Conservation (phyloP, 805 yeast species). For the Starmera pachycereana region DNA sequence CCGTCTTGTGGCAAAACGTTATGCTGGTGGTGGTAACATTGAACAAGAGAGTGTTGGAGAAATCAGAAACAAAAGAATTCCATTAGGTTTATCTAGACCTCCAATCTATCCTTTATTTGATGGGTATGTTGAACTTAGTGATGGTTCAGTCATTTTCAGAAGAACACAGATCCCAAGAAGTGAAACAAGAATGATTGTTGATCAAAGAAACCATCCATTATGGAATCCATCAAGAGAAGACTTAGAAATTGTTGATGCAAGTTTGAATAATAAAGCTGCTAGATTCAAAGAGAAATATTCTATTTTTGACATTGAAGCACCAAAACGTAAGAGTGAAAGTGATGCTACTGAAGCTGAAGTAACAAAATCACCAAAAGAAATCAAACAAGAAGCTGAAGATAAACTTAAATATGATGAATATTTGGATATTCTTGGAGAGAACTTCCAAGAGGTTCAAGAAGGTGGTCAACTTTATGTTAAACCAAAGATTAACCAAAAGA, state of each 20-base stretch:
- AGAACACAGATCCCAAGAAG: conserved; percentile 82
- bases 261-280: conserved; percentile 71
- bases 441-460: conserved; percentile 41
- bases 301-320: conserved; percentile 31
- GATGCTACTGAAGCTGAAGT: conserved; percentile 3
- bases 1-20: not conserved
- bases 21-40: not conserved
- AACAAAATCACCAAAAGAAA: conserved; percentile 2
- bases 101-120: conserved; percentile 89
- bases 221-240: conserved; percentile 89
- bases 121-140: conserved; percentile 80
- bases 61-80: conserved; percentile 38
- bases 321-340: conserved; percentile 16
- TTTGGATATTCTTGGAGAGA: conserved; percentile 49
- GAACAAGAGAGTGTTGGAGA: not conserved
- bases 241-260: conserved; percentile 63
- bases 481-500: too few species aligned
- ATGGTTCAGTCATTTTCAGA: conserved; percentile 82
- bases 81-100: conserved; percentile 83
- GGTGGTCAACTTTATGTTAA: conserved; percentile 35
- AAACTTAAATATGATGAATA: conserved; percentile 33
- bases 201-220: conserved; percentile 74
- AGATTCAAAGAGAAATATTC: conserved; percentile 63
- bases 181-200: conserved; percentile 77
- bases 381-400: conserved; percentile 7